These are phyloP conservation scores for Fusarium haematococcum DNA, from an alignment of 2,329 filamentous ascomycete genomes.

Conservation along the genomic window DNA sequence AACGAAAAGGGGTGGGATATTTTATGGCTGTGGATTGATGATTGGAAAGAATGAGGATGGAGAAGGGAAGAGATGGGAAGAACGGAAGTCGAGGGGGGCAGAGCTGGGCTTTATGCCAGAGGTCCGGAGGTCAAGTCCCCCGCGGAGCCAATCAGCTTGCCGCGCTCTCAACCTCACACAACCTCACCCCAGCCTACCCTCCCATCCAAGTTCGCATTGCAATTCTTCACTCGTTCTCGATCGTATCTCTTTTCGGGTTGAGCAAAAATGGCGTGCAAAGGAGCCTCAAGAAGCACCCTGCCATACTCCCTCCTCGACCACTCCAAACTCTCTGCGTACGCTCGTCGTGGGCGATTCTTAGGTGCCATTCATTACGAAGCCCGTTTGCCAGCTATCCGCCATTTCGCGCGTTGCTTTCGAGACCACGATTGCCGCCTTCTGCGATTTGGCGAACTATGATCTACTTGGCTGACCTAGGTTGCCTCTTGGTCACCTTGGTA, in stretches of 20 bases:
- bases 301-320: background rate
- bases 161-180: slow-evolving; percentile 33
- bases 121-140: slow-evolving; percentile 19
- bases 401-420: background rate
- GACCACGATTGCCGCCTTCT: background rate
- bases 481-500: background rate
- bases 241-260: background rate
- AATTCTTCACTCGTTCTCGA: background rate
- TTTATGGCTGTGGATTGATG: slow-evolving; percentile 28
- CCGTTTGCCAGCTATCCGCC: background rate
- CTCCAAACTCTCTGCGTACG: background rate
- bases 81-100: slow-evolving; percentile 28
- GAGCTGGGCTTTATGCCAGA: slow-evolving; percentile 36
- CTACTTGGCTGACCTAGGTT: background rate
- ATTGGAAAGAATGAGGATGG: slow-evolving; percentile 23
- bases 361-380: background rate
- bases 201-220: slow-evolving; percentile 5
- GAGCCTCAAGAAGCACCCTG: background rate
- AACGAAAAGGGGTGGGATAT: slow-evolving; percentile 1
- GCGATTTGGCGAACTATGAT: background rate
- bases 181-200: slow-evolving; percentile 35
- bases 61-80: slow-evolving; percentile 31
- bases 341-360: background rate
- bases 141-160: slow-evolving; percentile 35
- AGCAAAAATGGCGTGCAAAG: background rate